phyloP scores from a whole-genome alignment of 2,329 filamentous ascomycete species.

The Apiospora kogelbergensis region DNA sequence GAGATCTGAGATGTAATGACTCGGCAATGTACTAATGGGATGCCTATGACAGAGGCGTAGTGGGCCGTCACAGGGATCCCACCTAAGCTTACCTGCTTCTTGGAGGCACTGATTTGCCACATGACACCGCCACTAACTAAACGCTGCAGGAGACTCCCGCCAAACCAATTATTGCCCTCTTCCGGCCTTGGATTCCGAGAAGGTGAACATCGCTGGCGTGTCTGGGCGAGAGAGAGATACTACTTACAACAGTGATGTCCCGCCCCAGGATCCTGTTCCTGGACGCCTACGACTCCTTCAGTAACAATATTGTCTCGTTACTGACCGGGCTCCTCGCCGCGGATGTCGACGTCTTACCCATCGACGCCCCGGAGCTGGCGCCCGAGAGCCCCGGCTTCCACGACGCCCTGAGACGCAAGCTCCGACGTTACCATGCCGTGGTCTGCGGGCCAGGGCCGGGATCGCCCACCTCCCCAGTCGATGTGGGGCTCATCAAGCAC shows the following conservation, averaged over 20 bases:
- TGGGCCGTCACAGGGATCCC: neutral
- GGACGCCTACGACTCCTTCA: slow-evolving; percentile 96
- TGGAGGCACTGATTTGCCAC: slow-evolving; percentile 5
- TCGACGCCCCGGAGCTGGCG: slow-evolving; percentile 59
- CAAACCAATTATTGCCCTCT: neutral
- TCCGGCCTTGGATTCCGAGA: neutral
- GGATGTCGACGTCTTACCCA: slow-evolving; percentile 69
- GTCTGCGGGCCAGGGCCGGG: slow-evolving; percentile 92
- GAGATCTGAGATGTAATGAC: neutral
- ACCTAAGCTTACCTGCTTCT: neutral
- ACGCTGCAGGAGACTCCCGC: neutral
- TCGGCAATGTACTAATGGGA: neutral
- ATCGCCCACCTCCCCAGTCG: slow-evolving; percentile 66
- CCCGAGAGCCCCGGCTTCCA: slow-evolving; percentile 42
- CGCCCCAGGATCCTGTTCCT: slow-evolving; percentile 72
- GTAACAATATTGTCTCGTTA: slow-evolving; percentile 88
- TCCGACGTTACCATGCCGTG: slow-evolving; percentile 73
- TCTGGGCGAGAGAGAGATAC: neutral
- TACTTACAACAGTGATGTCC: slow-evolving; percentile 22
- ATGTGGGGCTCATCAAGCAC: slow-evolving; percentile 78
- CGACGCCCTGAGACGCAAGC: slow-evolving; percentile 47
- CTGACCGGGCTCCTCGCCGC: slow-evolving; percentile 69
- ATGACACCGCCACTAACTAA: slow-evolving; percentile 5
- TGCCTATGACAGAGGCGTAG: neutral
- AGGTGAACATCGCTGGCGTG: neutral